Base-by-base conservation (phyloP, 2,329 filamentous ascomycete genomes). In the Aspergillus oerlinghausenensis region DNA sequence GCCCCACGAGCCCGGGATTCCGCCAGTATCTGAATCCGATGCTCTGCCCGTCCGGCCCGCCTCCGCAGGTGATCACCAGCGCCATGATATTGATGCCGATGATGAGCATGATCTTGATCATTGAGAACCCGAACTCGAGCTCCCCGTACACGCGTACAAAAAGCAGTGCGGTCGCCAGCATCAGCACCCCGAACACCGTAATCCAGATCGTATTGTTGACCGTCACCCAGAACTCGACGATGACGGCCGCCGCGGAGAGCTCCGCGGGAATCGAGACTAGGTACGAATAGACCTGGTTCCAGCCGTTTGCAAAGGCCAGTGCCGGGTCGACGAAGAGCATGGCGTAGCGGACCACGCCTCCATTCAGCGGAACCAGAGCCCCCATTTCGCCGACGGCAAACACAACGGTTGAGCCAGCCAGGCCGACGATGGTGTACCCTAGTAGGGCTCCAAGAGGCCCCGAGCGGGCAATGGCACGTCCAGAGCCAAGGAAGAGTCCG, bases 271-370 rank as follows among this genome's bases (percentile, higher is more conserved):
- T 73, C 7, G 65, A 67, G 3, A 73, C 70, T 21, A 70, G 61
- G 55, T 66, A 67, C 4, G 63, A 65, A 58, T 74, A 70, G 28
- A 73, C 66, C 54, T 70, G 63, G 51, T 75, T 77, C 69, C 73
- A 77, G n/a, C 74, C 75, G 47, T 67, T 65, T 47, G 68, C 68
- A 21, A 70, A 70, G 4, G 65, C 58, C 1, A 76, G 62, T 0
- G 74, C 72, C 9, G 70, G 71, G 47, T 77, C 74, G 17, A 72
- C 67, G 55, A 74, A 76, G 42, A 68, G 58, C 48, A 70, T 70
- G 2, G 68, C 64, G 50, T 75, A 70, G 19, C 72, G 69, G 29
- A 75, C 65, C 29, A 77, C 63, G 8, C 68, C 71, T 17, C 75
- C 75, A 10, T 65, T 73, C 4, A 75, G 65, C 10, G 75, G 75